Base-by-base conservation (phyloP, 2,329 filamentous ascomycete species). In the Pyrenophora graminea region DNA sequence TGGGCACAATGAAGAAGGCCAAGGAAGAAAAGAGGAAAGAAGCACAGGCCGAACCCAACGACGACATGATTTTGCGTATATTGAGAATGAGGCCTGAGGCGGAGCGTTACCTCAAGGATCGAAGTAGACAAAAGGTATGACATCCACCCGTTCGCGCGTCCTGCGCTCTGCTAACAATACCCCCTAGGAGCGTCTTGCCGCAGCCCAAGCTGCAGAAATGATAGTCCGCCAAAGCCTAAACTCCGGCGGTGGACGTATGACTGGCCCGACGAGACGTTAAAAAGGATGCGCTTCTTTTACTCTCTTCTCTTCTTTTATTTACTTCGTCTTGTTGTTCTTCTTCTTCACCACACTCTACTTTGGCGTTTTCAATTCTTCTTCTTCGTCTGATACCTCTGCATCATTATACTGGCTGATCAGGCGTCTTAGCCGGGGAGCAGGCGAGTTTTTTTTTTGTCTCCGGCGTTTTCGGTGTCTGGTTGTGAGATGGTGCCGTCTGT, bases 61-160 rank as follows among this genome's bases (percentile, higher is more conserved):
- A 99, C 73, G 94, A 99, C 71, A 97, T 97, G 89, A 97, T 99
- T 61, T 75, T 99, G 64, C 83, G 94, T 17, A 99, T 99, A 59
- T 75, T 99, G 60, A 83, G 94, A 44, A 99, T 99, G 94, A 82
- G 94, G 39, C 91, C 91, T 2, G 94, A 97, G 76, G 94, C 94
- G 3, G 83, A 86, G 41, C 79, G 84, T 30, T 99, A 99, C 74
- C 80, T 99, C 54, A 90, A 90, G 67, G 93, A 97, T 73, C 81
- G 94, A 36, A 92, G 91, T 70, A 83, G 94, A 58, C 94, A 99
- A 71, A 96, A 96, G 79, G 69, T 70, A 59, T 9, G 61, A 56
- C 23, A 25, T 9, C 6, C 2, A 25, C 6, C 23, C 23, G 7
- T 9, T 25, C 6, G 19, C 19, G 19, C 19, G 6, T 25, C 23